Conservation (phyloP, 257 asterid genomes). For the Fraxinus quadrangulata region DNA sequence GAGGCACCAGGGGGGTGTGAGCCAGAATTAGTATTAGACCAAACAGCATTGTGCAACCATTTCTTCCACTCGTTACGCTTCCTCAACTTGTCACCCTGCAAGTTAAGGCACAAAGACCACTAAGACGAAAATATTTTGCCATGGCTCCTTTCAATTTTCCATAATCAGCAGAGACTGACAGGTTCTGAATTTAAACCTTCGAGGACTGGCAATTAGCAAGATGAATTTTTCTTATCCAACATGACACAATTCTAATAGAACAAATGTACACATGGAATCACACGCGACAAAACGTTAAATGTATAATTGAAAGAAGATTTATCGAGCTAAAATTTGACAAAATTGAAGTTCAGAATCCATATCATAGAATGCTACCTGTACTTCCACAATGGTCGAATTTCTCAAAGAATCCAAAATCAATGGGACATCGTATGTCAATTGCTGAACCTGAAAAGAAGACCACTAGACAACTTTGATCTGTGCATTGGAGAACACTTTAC, state of each 20-base stretch:
- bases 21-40: conserved; percentile 35
- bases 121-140: conserved; percentile 2
- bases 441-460: conserved; percentile 60
- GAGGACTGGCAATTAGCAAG: neutral
- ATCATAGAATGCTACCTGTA: conserved; percentile 51
- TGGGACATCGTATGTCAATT: conserved; percentile 54
- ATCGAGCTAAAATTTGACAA: neutral
- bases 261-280: neutral
- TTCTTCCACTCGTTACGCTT: conserved; percentile 66
- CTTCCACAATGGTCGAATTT: conserved; percentile 60
- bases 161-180: neutral
- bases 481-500: conserved; percentile 19
- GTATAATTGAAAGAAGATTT: neutral
- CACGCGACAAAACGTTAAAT: neutral
- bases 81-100: conserved; percentile 71
- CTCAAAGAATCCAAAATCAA: conserved; percentile 67
- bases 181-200: neutral
- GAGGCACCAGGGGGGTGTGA: conserved; percentile 34
- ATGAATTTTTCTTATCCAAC: neutral
- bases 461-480: conserved; percentile 36
- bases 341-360: neutral
- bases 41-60: conserved; percentile 44
- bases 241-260: neutral
- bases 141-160: neutral
- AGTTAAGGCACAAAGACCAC: neutral